phyloP scores from a whole-genome alignment of 345 rosid species.

The Conringia planisiliqua region DNA sequence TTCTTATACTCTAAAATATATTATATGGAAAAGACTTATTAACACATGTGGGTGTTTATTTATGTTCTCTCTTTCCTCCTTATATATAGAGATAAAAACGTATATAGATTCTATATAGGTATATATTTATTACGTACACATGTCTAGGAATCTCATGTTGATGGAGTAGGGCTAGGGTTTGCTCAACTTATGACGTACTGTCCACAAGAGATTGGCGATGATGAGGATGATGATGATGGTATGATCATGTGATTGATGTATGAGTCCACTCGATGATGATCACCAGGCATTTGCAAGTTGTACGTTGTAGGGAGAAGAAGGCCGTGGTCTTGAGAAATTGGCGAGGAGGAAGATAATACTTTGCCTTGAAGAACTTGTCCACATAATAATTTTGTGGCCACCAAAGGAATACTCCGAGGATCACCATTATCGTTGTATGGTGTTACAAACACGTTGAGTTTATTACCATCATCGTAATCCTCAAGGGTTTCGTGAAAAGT shows the following conservation, averaged over 20 bases:
- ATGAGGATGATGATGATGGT: slow-evolving; percentile 46
- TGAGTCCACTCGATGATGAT: slow-evolving; percentile 41
- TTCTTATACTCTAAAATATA: slow-evolving; percentile 9
- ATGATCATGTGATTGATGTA: slow-evolving; percentile 59
- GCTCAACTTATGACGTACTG: slow-evolving; percentile 38
- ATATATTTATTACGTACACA: slow-evolving; percentile 26
- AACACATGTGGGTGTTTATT: slow-evolving; percentile 25
- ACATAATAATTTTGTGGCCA: slow-evolving; percentile 45
- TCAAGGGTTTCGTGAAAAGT: slow-evolving; percentile 29
- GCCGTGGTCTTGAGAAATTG: slow-evolving; percentile 22
- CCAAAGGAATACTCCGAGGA: neutral
- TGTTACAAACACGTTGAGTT: slow-evolving; percentile 19
- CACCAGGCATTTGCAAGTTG: slow-evolving; percentile 27
- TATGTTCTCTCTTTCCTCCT: slow-evolving; percentile 20
- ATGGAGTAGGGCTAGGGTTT: slow-evolving; percentile 54
- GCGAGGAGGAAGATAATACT: slow-evolving; percentile 20
- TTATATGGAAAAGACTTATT: slow-evolving; percentile 8
- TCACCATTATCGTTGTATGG: slow-evolving; percentile 26
- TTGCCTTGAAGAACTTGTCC: slow-evolving; percentile 52
- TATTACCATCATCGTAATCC: slow-evolving; percentile 24
- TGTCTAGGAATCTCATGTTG: slow-evolving; percentile 54
- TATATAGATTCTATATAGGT: slow-evolving; percentile 36
- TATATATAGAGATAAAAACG: slow-evolving; percentile 7
- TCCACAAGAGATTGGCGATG: slow-evolving; percentile 40
- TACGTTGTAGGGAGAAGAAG: slow-evolving; percentile 35